A percentile compares a stretch with the other conserved stretches of the same genome.
Evolutionary conservation across 148 eudicot species (phyloP).

Genomic region (Vaccinium darrowii): DNA sequence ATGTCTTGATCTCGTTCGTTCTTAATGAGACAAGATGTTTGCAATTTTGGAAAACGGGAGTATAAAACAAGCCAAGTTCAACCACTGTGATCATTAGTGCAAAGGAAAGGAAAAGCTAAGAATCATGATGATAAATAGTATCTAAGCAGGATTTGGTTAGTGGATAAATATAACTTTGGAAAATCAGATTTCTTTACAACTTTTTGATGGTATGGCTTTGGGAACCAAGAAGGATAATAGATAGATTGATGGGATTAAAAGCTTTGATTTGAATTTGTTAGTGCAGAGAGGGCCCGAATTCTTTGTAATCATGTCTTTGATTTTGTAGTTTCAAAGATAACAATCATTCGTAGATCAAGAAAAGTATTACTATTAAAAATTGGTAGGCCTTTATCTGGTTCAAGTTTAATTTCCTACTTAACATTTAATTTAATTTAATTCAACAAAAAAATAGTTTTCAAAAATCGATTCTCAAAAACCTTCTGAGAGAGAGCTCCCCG

Average conservation of each 20-base stretch:
- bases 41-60: not conserved
- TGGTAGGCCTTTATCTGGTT: not conserved
- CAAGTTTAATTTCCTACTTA: not conserved
- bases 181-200: not conserved
- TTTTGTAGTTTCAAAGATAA: not conserved
- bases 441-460: too few species aligned
- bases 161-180: not conserved
- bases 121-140: not conserved
- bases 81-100: not conserved
- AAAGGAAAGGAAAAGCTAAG: not conserved
- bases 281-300: constrained; percentile 5
- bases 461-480: too few species aligned
- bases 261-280: not conserved
- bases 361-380: not conserved
- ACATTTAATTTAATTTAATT: not conserved
- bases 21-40: constrained; percentile 14
- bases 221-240: not conserved
- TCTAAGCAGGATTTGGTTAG: constrained; percentile 3
- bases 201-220: not conserved
- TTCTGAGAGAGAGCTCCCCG: too few species aligned
- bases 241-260: not conserved
- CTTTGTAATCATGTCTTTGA: not conserved
- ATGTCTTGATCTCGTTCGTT: not conserved
- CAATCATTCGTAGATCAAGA: not conserved
- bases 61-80: not conserved